Evolutionary conservation across 1,284 basidiomycete species (phyloP).

Genomic region (Apiotrichum laibachii): DNA sequence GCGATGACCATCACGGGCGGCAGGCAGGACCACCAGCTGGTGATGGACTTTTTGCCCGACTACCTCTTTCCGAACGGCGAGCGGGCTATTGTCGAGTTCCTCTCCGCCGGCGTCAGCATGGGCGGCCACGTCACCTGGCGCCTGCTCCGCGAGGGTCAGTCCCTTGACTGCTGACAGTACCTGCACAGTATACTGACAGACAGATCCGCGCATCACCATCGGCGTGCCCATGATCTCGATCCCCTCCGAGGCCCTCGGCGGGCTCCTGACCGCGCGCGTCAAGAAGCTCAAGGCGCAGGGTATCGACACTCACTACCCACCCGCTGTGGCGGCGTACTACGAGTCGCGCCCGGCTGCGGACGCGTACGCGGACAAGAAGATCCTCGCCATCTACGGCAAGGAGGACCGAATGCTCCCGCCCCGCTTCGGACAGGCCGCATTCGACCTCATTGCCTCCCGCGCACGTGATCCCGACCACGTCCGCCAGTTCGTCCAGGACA

Average conservation of each 20-base stretch:
- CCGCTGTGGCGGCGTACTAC: constrained; percentile 55
- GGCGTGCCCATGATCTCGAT: constrained; percentile 73
- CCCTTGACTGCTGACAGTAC: not conserved
- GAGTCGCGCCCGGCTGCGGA: constrained; percentile 53
- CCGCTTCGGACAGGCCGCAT: constrained; percentile 20
- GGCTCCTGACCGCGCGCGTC: constrained; percentile 56
- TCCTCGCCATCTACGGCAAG: constrained; percentile 63
- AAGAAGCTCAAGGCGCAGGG: constrained; percentile 56
- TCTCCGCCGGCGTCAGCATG: constrained; percentile 52
- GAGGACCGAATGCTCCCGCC: constrained; percentile 46
- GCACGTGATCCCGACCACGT: not conserved
- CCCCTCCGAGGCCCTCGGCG: constrained; percentile 66
- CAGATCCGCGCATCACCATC: constrained; percentile 64
- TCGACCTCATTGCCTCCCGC: not conserved
- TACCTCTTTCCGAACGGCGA: constrained; percentile 71
- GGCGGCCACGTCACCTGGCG: constrained; percentile 39
- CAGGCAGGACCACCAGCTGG: constrained; percentile 67
- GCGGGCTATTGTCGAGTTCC: constrained; percentile 62
- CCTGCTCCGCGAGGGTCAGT: constrained; percentile 16
- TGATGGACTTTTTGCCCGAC: constrained; percentile 71
- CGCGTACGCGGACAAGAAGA: constrained; percentile 65
- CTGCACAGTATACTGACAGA: no score
- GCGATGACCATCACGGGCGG: constrained; percentile 53
- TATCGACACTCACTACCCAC: constrained; percentile 4
- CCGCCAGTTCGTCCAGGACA: constrained; percentile 1